Evolutionary conservation across 805 yeast species (phyloP).

Genomic region (Zygosaccharomyces bisporus): DNA sequence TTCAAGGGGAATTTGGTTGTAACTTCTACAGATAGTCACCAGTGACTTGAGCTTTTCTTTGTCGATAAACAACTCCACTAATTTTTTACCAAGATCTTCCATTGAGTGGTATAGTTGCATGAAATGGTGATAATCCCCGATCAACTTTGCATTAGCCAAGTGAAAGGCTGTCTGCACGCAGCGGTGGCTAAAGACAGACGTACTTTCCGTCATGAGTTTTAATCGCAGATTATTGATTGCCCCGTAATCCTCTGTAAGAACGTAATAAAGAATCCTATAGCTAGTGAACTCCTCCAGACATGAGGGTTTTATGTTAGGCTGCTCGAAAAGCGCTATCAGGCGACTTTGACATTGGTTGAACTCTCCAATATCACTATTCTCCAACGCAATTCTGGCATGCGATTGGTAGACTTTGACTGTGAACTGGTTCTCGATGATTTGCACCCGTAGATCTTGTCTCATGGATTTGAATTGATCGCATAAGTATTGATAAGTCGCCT

Average conservation of each 20-base stretch:
- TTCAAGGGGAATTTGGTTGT: conserved; percentile 43
- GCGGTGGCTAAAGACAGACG: conserved; percentile 18
- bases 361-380: conserved; percentile 83
- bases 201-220: conserved; percentile 19
- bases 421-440: conserved; percentile 73
- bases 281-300: conserved; percentile 61
- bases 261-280: conserved; percentile 68
- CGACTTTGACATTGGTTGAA: conserved; percentile 93
- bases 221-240: conserved; percentile 27
- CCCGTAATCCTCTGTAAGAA: conserved; percentile 61
- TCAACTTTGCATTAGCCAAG: conserved; percentile 33
- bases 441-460: conserved; percentile 91
- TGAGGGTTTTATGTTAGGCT: conserved; percentile 37
- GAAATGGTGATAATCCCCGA: conserved; percentile 51
- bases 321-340: conserved; percentile 57
- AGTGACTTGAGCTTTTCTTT: conserved; percentile 58
- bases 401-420: conserved; percentile 77
- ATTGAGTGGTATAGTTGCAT: conserved; percentile 43
- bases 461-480: conserved; percentile 90
- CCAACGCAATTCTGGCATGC: conserved; percentile 83
- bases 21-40: conserved; percentile 52
- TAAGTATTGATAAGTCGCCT: conserved; percentile 63
- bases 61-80: conserved; percentile 52
- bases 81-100: conserved; percentile 41
- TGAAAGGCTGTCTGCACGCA: conserved; percentile 30